Conservation (phyloP, 208 protist genomes). For the Leishmania mexicana region DNA sequence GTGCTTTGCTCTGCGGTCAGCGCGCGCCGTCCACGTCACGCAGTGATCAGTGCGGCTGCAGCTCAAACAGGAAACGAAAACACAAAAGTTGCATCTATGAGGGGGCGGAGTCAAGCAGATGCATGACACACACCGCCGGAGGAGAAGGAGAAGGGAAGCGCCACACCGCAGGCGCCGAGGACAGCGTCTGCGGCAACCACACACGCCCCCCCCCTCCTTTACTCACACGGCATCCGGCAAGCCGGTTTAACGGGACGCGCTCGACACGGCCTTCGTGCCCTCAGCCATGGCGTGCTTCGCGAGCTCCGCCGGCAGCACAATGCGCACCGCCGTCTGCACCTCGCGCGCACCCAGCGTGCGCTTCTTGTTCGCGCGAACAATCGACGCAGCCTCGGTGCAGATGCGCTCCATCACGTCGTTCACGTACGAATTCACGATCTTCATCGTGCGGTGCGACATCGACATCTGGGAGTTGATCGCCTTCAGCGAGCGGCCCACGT, state of each 20-base stretch:
- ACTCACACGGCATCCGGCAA: not conserved
- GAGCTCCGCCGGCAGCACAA: slow-evolving; percentile 97
- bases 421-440: slow-evolving; percentile 98
- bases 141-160: not conserved
- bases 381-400: slow-evolving; percentile 91
- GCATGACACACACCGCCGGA: not conserved
- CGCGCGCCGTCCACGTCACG: too few species aligned
- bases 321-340: slow-evolving; percentile 96
- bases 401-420: slow-evolving; percentile 98
- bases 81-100: slow-evolving; percentile 1
- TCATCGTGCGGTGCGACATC: slow-evolving; percentile 96
- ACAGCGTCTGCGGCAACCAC: not conserved
- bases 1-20: too few species aligned
- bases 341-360: slow-evolving; percentile 95
- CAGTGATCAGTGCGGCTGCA: too few species aligned
- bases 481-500: slow-evolving; percentile 94
- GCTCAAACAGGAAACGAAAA: not conserved
- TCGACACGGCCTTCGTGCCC: slow-evolving; percentile 98
- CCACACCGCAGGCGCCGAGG: not conserved
- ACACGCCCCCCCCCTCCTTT: not conserved
- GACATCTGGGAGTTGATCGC: slow-evolving; percentile 96
- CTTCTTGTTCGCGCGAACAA: slow-evolving; percentile 96
- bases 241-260: slow-evolving; percentile 42
- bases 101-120: not conserved
- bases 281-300: slow-evolving; percentile 99